phyloP scores from a whole-genome alignment of 2,329 filamentous ascomycete genomes.

The Lachnellula hyalina region DNA sequence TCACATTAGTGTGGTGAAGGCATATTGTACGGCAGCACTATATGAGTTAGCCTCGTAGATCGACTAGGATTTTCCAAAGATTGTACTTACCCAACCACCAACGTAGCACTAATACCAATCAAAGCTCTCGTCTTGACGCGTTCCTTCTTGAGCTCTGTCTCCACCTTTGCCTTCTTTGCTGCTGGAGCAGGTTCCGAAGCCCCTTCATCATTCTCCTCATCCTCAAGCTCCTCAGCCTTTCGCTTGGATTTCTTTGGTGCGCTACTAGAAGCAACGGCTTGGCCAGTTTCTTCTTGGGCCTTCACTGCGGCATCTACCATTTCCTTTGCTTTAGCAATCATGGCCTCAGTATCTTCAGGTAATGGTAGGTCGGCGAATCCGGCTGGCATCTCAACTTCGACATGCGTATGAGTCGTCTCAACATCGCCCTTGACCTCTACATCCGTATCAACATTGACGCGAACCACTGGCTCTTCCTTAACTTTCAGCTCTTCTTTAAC shows the following conservation, averaged over 20 bases:
- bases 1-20: slow-evolving; percentile 18
- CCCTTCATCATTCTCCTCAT: slow-evolving; percentile 41
- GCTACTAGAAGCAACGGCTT: not conserved
- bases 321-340: slow-evolving; percentile 80
- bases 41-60: slow-evolving; percentile 11
- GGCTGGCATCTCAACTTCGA: slow-evolving; percentile 71
- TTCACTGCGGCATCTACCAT: slow-evolving; percentile 73
- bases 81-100: slow-evolving; percentile 76
- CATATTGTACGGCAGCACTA: slow-evolving; percentile 33
- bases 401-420: slow-evolving; percentile 65
- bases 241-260: slow-evolving; percentile 54
- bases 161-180: slow-evolving; percentile 75
- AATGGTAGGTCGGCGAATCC: slow-evolving; percentile 61
- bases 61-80: not conserved
- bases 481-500: slow-evolving; percentile 21
- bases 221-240: slow-evolving; percentile 66
- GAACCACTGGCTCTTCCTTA: slow-evolving; percentile 54
- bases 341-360: slow-evolving; percentile 71
- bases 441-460: slow-evolving; percentile 64
- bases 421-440: slow-evolving; percentile 50
- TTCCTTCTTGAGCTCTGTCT: slow-evolving; percentile 72
- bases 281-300: slow-evolving; percentile 30
- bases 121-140: slow-evolving; percentile 81
- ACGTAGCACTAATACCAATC: slow-evolving; percentile 77
- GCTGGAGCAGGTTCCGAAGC: slow-evolving; percentile 45